Base-by-base conservation (phyloP, 352 stramenopile species). In the Pythium aristosporum region DNA sequence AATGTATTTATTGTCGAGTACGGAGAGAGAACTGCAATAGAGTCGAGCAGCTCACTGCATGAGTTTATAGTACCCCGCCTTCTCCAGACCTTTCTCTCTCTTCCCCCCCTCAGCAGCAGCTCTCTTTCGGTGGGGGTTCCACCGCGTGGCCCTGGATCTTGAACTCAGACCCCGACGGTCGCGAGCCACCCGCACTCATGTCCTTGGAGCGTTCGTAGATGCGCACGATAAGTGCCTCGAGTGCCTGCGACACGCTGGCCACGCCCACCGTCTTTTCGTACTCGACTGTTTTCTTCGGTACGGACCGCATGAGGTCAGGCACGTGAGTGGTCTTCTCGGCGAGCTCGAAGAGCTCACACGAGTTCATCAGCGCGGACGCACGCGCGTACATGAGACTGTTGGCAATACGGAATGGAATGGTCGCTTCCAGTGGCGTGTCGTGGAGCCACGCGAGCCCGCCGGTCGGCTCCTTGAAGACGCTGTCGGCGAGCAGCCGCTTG, bases 181-280 rank as follows among this genome's bases (percentile, higher is more conserved):
- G 87, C 48, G 61, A 71, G 1, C 70, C 80, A 11, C 75, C 78
- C 0, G 76, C 78, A 5, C 63, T 37, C 55, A 87, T 84, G 65
- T 88, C 64, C 57, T 85, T 85, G 25, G 80, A 87, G n/a, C 80
- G 80, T 57, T 77, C 74, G 66, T 88, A 89, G 63, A 89, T 88
- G 32, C 76, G 74, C 13, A 89, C 30, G 23, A 91, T 59, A 16
- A 91, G 80, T 18, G 80, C 77, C 54, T 91, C 82, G 15, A 91
- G 70, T 8, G 79, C 80, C 54, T 86, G 70, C 11, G 77, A 74
- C 23, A 89, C 73, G 0, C 73, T 85, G 57, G 63, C 67, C 25
- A 87, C 71, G 3, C 64, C 56, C 0, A 70, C 25, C 8, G 72
- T 82, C 46, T 78, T 76, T 57, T 88, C 78, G 49, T 88, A 88